phyloP scores from a whole-genome alignment of 179 eudicot species.

The Corrigiola litoralis region DNA sequence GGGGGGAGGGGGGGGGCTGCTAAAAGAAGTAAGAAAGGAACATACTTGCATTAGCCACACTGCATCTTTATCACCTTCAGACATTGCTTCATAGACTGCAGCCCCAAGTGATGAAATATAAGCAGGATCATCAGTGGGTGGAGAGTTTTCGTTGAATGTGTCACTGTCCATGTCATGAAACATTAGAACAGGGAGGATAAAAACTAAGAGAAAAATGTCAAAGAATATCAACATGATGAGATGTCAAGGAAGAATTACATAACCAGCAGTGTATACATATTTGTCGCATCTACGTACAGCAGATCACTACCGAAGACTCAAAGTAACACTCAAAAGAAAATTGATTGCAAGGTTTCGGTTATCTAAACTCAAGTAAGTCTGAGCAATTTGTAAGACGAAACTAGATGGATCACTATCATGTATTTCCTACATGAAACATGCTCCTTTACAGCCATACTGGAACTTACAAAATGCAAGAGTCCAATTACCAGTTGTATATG shows the following conservation, averaged over 20 bases:
- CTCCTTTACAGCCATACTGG: neutral
- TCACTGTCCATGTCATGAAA: constrained; percentile 49
- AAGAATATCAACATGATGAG: neutral
- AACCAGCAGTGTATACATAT: too few relatives aligned
- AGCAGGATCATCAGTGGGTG: constrained; percentile 83
- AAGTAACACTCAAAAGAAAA: neutral
- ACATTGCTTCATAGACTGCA: constrained; percentile 91
- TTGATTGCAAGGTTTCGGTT: neutral
- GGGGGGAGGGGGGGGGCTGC: neutral
- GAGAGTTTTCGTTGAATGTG: constrained; percentile 94
- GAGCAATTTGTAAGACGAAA: neutral
- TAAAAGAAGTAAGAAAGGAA: constrained; percentile 10
- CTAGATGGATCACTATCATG: neutral
- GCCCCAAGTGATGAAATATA: constrained; percentile 94
- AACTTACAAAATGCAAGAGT: constrained; percentile 14
- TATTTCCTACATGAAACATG: neutral
- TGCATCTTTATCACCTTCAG: constrained; percentile 75
- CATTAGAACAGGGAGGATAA: constrained; percentile 1
- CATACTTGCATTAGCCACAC: constrained; percentile 99
- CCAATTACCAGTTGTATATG: constrained; percentile 86
- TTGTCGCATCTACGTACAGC: too few relatives aligned
- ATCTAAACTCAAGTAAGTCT: neutral
- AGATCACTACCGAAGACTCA: too few relatives aligned
- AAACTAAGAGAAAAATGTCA: constrained; percentile 1
- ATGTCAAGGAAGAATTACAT: too few relatives aligned